These are phyloP conservation scores for Thoreauomyces humboldtii DNA, from an alignment of 192 early-diverging fungal genomes.

Conservation along the genomic window DNA sequence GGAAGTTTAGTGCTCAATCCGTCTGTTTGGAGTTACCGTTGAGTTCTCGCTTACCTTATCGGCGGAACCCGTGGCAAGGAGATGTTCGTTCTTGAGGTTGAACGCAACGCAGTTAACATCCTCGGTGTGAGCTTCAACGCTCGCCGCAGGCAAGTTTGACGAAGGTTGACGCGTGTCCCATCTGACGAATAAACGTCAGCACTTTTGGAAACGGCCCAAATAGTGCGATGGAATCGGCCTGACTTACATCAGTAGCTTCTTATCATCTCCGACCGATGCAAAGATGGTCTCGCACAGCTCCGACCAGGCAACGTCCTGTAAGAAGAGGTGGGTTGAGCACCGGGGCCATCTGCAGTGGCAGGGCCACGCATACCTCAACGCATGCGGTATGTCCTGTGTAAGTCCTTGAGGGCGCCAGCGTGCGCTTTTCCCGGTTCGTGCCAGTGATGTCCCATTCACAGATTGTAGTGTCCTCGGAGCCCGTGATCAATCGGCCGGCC, in stretches of 20 bases:
- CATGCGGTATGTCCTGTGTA: constrained; percentile 86
- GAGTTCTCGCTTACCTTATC: constrained; percentile 63
- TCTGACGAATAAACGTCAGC: constrained; percentile 35
- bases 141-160: constrained; percentile 58
- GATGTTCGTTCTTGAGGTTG: constrained; percentile 83
- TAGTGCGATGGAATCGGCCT: too few relatives aligned
- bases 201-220: too few relatives aligned
- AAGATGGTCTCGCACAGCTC: constrained; percentile 79
- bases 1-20: too few relatives aligned
- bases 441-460: constrained; percentile 91
- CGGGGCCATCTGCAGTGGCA: too few relatives aligned
- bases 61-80: constrained; percentile 91
- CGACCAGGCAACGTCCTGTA: constrained; percentile 92
- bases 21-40: too few relatives aligned
- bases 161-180: constrained; percentile 89
- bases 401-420: constrained; percentile 72
- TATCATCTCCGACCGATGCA: constrained; percentile 96
- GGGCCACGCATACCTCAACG: constrained; percentile 86
- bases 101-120: constrained; percentile 96
- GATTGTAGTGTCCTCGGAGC: constrained; percentile 87
- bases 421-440: constrained; percentile 69
- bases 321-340: too few relatives aligned
- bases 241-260: constrained; percentile 77
- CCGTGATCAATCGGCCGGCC: constrained; percentile 82
- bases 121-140: constrained; percentile 78